These are phyloP conservation scores for Protomyces arabidopsidicola DNA, from an alignment of 1,139 yeast species.

Conservation along the genomic window DNA sequence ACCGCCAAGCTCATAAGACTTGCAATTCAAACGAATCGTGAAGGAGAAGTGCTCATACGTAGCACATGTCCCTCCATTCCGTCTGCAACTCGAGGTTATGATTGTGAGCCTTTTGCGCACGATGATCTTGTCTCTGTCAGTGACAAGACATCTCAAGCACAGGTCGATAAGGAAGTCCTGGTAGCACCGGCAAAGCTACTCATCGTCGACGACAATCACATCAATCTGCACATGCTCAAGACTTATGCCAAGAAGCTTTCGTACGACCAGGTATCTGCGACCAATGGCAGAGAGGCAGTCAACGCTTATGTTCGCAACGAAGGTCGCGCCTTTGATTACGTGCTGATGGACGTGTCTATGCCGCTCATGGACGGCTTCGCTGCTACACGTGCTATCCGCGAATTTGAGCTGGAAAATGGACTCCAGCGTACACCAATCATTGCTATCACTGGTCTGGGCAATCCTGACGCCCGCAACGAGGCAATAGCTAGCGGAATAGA, in stretches of 20 bases:
- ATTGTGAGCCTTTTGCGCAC: no score
- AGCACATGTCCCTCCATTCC: no score
- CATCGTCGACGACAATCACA: slow-evolving; percentile 22
- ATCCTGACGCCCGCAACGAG: slow-evolving; percentile 83
- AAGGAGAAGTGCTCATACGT: no score
- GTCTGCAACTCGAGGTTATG: no score
- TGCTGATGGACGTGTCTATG: slow-evolving; percentile 91
- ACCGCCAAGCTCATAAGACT: no score
- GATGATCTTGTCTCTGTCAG: no score
- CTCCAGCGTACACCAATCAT: slow-evolving; percentile 77
- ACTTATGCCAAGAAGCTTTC: slow-evolving; percentile 4
- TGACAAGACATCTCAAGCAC: no score
- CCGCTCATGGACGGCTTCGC: slow-evolving; percentile 94
- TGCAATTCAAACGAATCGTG: no score
- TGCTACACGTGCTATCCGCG: slow-evolving; percentile 78
- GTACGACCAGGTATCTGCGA: slow-evolving; percentile 4
- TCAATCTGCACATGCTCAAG: slow-evolving; percentile 20
- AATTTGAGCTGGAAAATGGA: slow-evolving; percentile 77
- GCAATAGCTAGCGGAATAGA: slow-evolving; percentile 88
- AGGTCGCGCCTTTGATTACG: slow-evolving; percentile 58
- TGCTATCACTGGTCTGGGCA: slow-evolving; percentile 86
- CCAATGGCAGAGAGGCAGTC: slow-evolving; percentile 11
- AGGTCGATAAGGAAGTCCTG: no score
- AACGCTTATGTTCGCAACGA: background rate
- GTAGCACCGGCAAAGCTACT: slow-evolving; percentile 48